Conservation (phyloP, 768 basidiomycete genomes). For the Mycena epipterygia region DNA sequence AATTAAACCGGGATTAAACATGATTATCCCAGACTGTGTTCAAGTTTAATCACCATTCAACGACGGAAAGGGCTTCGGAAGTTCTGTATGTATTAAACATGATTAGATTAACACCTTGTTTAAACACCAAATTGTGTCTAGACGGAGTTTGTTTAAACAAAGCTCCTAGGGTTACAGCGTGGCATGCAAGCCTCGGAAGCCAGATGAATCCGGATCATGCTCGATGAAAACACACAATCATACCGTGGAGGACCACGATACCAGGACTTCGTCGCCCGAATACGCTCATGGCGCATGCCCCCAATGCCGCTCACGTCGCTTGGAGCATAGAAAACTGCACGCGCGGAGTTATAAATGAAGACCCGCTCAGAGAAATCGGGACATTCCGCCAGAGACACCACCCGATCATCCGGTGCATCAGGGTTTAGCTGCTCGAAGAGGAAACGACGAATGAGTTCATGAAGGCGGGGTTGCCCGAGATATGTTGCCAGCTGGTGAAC, state of each 20-base stretch:
- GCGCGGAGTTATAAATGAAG: slow-evolving; percentile 33
- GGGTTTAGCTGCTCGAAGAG: slow-evolving; percentile 24
- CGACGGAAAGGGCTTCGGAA: no score
- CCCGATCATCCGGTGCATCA: neutral
- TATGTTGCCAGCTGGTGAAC: neutral
- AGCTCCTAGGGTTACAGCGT: no score
- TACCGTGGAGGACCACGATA: slow-evolving; percentile 28
- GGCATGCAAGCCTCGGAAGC: slow-evolving; percentile 39
- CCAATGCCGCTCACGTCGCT: slow-evolving; percentile 44
- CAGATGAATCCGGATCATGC: slow-evolving; percentile 26
- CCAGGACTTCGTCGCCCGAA: slow-evolving; percentile 42
- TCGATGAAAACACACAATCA: slow-evolving; percentile 43
- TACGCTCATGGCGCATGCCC: slow-evolving; percentile 46
- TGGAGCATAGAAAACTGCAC: slow-evolving; percentile 42
- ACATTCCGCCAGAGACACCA: neutral
- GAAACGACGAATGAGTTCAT: slow-evolving; percentile 15
- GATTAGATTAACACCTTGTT: no score
- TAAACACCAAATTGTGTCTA: no score
- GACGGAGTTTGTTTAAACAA: no score
- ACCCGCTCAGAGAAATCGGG: slow-evolving; percentile 18
- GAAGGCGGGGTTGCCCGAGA: slow-evolving; percentile 9
- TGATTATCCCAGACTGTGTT: no score
- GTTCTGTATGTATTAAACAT: no score
- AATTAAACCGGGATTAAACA: no score
- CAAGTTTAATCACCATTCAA: no score